These are phyloP conservation scores for Blastobotrys buckinghamii DNA, from an alignment of 1,139 yeast species.

Conservation along the genomic window DNA sequence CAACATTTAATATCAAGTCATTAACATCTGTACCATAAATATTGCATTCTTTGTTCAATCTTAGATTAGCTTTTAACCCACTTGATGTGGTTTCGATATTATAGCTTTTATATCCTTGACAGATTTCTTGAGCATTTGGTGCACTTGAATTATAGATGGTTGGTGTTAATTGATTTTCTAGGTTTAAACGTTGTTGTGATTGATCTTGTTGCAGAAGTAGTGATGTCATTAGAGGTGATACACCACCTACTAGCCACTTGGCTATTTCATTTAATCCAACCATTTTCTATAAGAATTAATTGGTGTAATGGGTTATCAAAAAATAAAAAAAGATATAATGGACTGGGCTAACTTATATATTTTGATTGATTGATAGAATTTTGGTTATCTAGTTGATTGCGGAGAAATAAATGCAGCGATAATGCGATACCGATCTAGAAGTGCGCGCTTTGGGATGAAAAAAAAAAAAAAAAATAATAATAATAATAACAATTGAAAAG, in stretches of 20 bases:
- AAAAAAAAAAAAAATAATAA: no score
- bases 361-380: no score
- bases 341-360: no score
- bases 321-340: no score
- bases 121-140: conserved; percentile 31
- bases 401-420: no score
- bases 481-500: no score
- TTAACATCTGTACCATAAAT: conserved; percentile 34
- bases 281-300: neutral
- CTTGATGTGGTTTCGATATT: conserved; percentile 17
- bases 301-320: no score
- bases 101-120: conserved; percentile 29
- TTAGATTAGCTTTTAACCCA: conserved; percentile 29
- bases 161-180: conserved; percentile 18
- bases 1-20: conserved; percentile 29
- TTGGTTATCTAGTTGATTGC: neutral
- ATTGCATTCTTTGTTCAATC: conserved; percentile 27
- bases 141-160: conserved; percentile 30
- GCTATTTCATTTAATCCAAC: neutral
- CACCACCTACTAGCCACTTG: neutral
- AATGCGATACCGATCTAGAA: no score
- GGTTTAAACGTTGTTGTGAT: neutral
- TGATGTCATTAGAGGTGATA: neutral
- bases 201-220: neutral
- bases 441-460: no score